phyloP scores from a whole-genome alignment of 2,329 filamentous ascomycete species.

The Penicillium sp. region DNA sequence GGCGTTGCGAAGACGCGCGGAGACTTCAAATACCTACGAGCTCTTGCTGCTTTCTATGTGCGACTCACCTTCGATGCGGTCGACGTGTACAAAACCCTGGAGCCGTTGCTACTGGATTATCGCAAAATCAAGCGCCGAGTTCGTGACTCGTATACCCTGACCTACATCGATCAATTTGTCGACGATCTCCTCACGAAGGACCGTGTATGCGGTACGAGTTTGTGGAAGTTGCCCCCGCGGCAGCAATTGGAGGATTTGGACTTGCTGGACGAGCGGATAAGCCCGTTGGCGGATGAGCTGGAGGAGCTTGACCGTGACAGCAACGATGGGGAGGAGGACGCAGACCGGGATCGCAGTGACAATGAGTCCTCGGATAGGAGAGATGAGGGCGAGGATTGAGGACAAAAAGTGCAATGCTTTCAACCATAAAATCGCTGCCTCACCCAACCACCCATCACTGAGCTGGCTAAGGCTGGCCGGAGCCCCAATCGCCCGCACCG shows the following conservation, averaged over 20 bases:
- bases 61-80: constrained; percentile 79
- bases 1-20: constrained; percentile 39
- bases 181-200: constrained; percentile 89
- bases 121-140: constrained; percentile 80
- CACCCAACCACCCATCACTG: neutral
- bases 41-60: constrained; percentile 90
- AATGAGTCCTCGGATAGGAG: constrained; percentile 18
- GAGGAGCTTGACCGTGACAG: constrained; percentile 47
- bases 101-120: constrained; percentile 79
- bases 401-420: neutral
- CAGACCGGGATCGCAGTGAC: constrained; percentile 25
- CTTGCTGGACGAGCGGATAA: constrained; percentile 79
- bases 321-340: constrained; percentile 28
- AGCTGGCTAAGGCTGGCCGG: neutral
- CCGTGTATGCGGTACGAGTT: constrained; percentile 82
- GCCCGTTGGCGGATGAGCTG: constrained; percentile 71
- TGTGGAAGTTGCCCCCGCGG: constrained; percentile 87
- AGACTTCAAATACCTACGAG: constrained; percentile 76
- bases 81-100: constrained; percentile 76
- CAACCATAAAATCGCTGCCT: neutral
- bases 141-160: constrained; percentile 73
- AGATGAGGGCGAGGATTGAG: constrained; percentile 33
- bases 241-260: constrained; percentile 86
- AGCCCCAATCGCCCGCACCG: neutral
- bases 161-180: constrained; percentile 87